A percentile compares a stretch with the other conserved stretches of the same genome.
These are phyloP conservation scores for Solanum pinnatisectum DNA, from an alignment of 257 asterid genomes.

Conservation along the genomic window DNA sequence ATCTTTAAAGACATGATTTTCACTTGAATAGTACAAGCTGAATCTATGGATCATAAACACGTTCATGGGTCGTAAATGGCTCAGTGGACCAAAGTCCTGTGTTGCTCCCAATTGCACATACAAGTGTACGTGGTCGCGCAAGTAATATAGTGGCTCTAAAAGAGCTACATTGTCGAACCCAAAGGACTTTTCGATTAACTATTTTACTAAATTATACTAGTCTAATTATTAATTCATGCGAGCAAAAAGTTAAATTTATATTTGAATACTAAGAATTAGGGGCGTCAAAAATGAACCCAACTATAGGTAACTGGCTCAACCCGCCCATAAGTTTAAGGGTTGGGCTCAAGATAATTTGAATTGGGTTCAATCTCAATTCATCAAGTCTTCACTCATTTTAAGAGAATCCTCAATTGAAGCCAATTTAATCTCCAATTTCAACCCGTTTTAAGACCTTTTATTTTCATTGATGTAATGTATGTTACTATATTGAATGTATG, in stretches of 20 bases:
- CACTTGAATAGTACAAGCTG: not conserved
- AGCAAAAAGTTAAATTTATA: too few species aligned
- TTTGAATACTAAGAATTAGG: not conserved
- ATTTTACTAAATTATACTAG: not conserved
- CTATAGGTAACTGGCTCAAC: too few species aligned
- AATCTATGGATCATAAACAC: not conserved
- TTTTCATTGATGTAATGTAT: too few species aligned
- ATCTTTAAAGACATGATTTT: not conserved
- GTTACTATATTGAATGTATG: too few species aligned
- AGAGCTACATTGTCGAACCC: not conserved
- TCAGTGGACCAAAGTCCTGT: not conserved
- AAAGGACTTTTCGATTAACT: not conserved
- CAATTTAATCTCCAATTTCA: too few species aligned
- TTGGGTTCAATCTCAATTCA: too few species aligned
- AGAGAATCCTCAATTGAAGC: too few species aligned
- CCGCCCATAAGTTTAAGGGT: too few species aligned
- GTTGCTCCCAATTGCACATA: not conserved
- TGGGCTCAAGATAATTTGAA: too few species aligned
- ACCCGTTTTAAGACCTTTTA: too few species aligned
- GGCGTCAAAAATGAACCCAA: too few species aligned
- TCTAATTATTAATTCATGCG: not conserved
- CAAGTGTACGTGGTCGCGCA: not conserved
- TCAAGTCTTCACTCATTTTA: too few species aligned
- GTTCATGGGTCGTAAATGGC: not conserved
- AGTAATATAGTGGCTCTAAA: not conserved